Conservation (phyloP, 2,329 filamentous ascomycete species). For the Fusarium pseudocircinatum region DNA sequence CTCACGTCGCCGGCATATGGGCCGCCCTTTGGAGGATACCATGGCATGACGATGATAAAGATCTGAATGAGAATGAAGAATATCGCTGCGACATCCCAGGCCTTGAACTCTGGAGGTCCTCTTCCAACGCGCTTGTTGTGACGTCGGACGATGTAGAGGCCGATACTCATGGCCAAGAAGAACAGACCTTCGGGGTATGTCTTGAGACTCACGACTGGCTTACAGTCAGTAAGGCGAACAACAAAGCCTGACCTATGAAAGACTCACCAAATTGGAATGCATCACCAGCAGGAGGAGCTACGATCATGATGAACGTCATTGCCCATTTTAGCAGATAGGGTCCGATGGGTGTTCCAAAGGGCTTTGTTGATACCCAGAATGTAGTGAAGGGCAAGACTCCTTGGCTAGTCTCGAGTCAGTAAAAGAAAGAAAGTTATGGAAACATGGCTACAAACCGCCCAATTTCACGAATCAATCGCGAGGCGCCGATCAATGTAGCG, state of each 20-base stretch:
- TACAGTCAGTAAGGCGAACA: conserved; percentile 49
- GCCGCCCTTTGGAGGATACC: conserved; percentile 73
- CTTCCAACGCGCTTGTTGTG: conserved; percentile 62
- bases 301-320: conserved; percentile 68
- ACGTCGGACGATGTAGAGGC: conserved; percentile 66
- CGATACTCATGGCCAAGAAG: conserved; percentile 63
- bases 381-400: conserved; percentile 67
- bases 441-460: conserved; percentile 64
- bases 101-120: conserved; percentile 61
- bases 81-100: conserved; percentile 66
- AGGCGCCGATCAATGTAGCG: conserved; percentile 63
- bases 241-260: no score
- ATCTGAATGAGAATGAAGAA: conserved; percentile 70
- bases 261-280: conserved; percentile 72
- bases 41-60: conserved; percentile 74
- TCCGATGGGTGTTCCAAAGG: conserved; percentile 70
- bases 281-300: conserved; percentile 69
- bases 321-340: conserved; percentile 68
- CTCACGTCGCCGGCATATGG: conserved; percentile 70
- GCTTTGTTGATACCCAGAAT: conserved; percentile 71
- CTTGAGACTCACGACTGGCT: conserved; percentile 67
- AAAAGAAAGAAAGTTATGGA: conserved; percentile 68
- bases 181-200: conserved; percentile 70
- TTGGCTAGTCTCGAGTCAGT: conserved; percentile 54
- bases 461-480: conserved; percentile 67